A percentile compares a stretch with the other conserved stretches of the same genome.
Evolutionary conservation across 2,329 filamentous ascomycete species (phyloP).

Genomic region (Periconia sp.): DNA sequence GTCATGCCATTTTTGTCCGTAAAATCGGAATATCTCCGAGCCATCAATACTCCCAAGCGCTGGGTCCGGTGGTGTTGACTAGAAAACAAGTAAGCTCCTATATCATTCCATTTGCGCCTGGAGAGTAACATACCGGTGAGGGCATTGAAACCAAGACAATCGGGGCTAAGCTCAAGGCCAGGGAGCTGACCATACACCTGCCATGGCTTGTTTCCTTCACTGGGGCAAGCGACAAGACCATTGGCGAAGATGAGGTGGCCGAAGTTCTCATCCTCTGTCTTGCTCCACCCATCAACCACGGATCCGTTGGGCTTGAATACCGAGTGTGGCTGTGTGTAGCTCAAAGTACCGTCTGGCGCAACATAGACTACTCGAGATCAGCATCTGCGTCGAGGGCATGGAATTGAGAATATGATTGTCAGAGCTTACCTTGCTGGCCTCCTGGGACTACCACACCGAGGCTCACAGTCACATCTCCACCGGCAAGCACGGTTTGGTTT

Average conservation of each 20-base stretch:
- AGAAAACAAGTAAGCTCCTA: conserved; percentile 7
- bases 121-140: conserved; percentile 28
- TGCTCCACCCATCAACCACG: conserved; percentile 53
- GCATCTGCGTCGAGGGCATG: not conserved
- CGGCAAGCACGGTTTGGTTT: conserved; percentile 50
- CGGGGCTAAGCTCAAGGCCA: conserved; percentile 17
- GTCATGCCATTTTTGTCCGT: conserved; percentile 1
- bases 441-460: conserved; percentile 60
- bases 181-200: conserved; percentile 36
- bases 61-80: conserved; percentile 24
- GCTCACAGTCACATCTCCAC: conserved; percentile 31
- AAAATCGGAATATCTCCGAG: not conserved
- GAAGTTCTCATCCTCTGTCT: conserved; percentile 26
- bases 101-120: not conserved
- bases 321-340: conserved; percentile 61
- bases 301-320: conserved; percentile 55
- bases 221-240: conserved; percentile 40
- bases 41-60: conserved; percentile 42
- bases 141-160: conserved; percentile 40
- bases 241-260: conserved; percentile 30
- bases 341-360: conserved; percentile 54
- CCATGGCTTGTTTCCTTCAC: conserved; percentile 24
- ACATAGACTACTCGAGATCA: conserved; percentile 53
- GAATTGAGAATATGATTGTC: not conserved
- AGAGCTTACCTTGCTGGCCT: conserved; percentile 53